Conservation (phyloP, 345 rosid species). For the Brassica rapa region DNA sequence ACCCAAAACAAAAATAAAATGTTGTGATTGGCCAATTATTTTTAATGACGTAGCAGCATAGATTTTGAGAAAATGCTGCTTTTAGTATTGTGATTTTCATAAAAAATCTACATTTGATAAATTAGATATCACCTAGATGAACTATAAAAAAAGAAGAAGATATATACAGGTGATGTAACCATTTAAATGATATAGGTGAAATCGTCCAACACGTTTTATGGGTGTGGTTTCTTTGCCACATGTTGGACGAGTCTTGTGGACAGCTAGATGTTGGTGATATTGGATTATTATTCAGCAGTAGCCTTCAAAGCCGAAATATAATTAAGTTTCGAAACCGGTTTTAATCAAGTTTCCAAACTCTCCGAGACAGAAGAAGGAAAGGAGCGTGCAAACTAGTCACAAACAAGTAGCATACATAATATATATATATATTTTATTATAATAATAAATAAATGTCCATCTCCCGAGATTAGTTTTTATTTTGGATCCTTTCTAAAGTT, state of each 20-base stretch:
- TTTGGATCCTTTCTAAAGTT: constrained; percentile 33
- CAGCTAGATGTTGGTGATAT: neutral
- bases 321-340: neutral
- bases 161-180: too few species aligned
- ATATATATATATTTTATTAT: too few species aligned
- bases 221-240: neutral
- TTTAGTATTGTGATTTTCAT: too few species aligned
- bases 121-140: too few species aligned
- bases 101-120: too few species aligned
- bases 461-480: constrained; percentile 21
- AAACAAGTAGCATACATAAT: neutral
- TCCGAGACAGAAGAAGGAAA: neutral
- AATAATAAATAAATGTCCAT: neutral
- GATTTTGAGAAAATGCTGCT: too few species aligned
- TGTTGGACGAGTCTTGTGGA: neutral
- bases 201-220: neutral
- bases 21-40: too few species aligned
- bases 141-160: too few species aligned
- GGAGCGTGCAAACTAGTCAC: neutral
- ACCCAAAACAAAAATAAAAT: too few species aligned
- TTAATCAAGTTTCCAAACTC: neutral
- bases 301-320: neutral
- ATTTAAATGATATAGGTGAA: neutral
- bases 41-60: too few species aligned
- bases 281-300: neutral